Percentiles rank a stretch among this genome's conserved stretches.
These are phyloP conservation scores for Thelephora ganbajun DNA, from an alignment of 768 basidiomycete genomes.

Conservation along the genomic window DNA sequence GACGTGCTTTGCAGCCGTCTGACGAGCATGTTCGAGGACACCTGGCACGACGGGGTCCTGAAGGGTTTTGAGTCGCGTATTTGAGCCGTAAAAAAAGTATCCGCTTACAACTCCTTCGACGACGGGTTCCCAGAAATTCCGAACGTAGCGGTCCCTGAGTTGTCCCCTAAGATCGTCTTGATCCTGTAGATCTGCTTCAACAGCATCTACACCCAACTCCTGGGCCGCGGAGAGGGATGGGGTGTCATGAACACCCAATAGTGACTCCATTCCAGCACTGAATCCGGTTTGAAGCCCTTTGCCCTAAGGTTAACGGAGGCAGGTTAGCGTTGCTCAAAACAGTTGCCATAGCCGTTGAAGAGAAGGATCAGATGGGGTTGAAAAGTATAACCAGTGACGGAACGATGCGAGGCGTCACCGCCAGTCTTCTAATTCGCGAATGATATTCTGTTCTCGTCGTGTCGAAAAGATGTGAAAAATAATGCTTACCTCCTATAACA, in stretches of 20 bases:
- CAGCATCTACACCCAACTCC: slow-evolving; percentile 31
- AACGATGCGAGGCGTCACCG: slow-evolving; percentile 52
- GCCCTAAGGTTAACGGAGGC: slow-evolving; percentile 23
- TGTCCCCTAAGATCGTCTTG: slow-evolving; percentile 39
- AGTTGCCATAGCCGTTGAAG: background rate
- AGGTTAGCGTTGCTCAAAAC: slow-evolving; percentile 4
- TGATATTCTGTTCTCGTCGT: slow-evolving; percentile 48
- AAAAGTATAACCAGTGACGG: slow-evolving; percentile 45
- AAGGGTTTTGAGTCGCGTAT: slow-evolving; percentile 2
- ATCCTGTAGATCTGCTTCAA: slow-evolving; percentile 49
- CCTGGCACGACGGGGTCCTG: slow-evolving; percentile 53
- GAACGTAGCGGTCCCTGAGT: slow-evolving; percentile 51
- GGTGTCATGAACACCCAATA: slow-evolving; percentile 42
- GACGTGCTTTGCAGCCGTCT: slow-evolving; percentile 22
- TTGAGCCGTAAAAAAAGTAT: background rate
- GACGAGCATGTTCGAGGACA: slow-evolving; percentile 35
- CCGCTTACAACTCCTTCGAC: slow-evolving; percentile 49
- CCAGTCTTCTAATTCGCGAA: slow-evolving; percentile 56
- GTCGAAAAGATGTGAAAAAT: slow-evolving; percentile 1
- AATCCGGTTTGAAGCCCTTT: slow-evolving; percentile 71
- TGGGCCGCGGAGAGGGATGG: background rate
- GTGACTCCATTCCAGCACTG: slow-evolving; percentile 62
- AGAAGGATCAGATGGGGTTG: slow-evolving; percentile 54
- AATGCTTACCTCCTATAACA: slow-evolving; percentile 26
- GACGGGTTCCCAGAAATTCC: slow-evolving; percentile 69